Conservation (phyloP, 2,329 filamentous ascomycete species). For the Aureobasidium sp. region DNA sequence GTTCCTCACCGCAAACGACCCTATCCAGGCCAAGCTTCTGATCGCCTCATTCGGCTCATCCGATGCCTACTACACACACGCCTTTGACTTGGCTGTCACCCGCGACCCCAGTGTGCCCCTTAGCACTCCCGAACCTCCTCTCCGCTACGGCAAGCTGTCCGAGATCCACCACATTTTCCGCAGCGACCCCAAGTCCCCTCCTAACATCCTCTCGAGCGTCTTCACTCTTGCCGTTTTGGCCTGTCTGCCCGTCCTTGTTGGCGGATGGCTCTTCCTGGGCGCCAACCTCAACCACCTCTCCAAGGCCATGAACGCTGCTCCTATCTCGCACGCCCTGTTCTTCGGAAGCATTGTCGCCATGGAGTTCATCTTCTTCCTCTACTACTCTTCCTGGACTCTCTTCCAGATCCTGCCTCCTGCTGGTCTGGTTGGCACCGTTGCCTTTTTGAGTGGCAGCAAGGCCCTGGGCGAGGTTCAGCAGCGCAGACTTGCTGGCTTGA, state of each 20-base stretch:
- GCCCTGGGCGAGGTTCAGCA: constrained; percentile 90
- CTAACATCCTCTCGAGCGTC: constrained; percentile 67
- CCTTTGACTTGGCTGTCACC: constrained; percentile 66
- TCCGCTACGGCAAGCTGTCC: constrained; percentile 75
- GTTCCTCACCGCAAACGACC: constrained; percentile 60
- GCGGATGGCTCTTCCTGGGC: constrained; percentile 69
- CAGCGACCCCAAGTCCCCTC: constrained; percentile 69
- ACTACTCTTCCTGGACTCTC: constrained; percentile 87
- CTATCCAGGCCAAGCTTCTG: constrained; percentile 72
- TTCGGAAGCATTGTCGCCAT: constrained; percentile 80
- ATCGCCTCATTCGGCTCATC: constrained; percentile 80
- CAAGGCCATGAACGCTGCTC: constrained; percentile 68
- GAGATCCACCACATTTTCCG: constrained; percentile 93
- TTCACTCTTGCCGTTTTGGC: constrained; percentile 69
- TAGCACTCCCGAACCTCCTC: constrained; percentile 56
- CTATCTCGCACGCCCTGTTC: constrained; percentile 76
- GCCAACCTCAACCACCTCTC: constrained; percentile 74
- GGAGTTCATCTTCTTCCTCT: constrained; percentile 89
- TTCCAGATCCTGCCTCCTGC: constrained; percentile 80
- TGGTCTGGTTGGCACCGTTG: constrained; percentile 58
- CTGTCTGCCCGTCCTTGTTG: constrained; percentile 66
- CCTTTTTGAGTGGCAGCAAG: constrained; percentile 81
- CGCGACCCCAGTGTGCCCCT: constrained; percentile 56
- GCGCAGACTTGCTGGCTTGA: constrained; percentile 67
- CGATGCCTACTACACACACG: constrained; percentile 57